Percentiles rank a stretch among this genome's conserved stretches.
Conservation (phyloP, 1,284 basidiomycete genomes). For the Tilletia indica region DNA sequence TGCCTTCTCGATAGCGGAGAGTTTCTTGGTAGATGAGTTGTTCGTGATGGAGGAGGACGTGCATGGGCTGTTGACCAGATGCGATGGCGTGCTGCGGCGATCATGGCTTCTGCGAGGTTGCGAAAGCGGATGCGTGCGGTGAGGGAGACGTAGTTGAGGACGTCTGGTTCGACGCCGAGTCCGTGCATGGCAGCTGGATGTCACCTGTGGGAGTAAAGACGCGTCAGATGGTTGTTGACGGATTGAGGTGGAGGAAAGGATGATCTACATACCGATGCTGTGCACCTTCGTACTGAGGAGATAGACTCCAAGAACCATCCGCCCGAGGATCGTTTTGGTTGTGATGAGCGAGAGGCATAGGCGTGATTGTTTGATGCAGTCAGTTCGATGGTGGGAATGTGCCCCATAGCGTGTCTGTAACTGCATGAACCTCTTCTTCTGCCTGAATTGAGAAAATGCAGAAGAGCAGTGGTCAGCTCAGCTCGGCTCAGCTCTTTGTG, state of each 20-base stretch:
- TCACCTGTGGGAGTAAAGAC: too few relatives aligned
- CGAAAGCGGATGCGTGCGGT: constrained; percentile 48
- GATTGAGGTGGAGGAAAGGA: too few relatives aligned
- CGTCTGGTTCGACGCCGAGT: constrained; percentile 47
- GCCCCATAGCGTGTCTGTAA: constrained; percentile 6
- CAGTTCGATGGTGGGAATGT: constrained; percentile 14
- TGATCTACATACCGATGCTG: constrained; percentile 25
- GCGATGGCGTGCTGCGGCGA: constrained; percentile 48
- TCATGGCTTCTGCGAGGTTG: constrained; percentile 51
- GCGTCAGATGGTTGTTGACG: too few relatives aligned
- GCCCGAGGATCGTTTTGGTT: neutral
- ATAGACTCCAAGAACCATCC: constrained; percentile 41
- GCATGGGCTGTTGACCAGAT: constrained; percentile 47
- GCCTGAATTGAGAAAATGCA: constrained; percentile 27
- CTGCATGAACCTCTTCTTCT: constrained; percentile 50
- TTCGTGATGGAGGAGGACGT: constrained; percentile 50
- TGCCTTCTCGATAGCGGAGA: constrained; percentile 51
- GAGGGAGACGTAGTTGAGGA: constrained; percentile 51
- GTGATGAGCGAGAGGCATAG: neutral
- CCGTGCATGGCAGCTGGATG: constrained; percentile 34
- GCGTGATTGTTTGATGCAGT: constrained; percentile 31
- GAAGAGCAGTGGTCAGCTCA: too few relatives aligned
- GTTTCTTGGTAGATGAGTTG: constrained; percentile 41
- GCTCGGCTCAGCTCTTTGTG: too few relatives aligned
- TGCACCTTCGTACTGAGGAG: constrained; percentile 47